Conservation (phyloP, 129 eudicot genomes). For the Scalesia atractyloides region DNA sequence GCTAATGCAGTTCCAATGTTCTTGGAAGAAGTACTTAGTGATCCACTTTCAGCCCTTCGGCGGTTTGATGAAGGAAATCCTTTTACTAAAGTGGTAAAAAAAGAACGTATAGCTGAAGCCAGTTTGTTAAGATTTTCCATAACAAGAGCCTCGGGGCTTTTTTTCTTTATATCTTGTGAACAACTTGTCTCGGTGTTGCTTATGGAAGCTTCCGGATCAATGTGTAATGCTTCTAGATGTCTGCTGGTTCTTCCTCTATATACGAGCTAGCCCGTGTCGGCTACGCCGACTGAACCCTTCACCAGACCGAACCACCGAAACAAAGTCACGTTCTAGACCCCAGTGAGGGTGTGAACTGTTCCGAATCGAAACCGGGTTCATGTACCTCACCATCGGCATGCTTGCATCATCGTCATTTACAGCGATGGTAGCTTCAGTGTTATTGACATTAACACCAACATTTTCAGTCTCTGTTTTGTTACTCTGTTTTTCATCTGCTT, state of each 20-base stretch:
- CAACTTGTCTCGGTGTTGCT: constrained; percentile 49
- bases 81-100: constrained; percentile 86
- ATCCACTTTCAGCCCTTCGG: constrained; percentile 81
- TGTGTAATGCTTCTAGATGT: constrained; percentile 77
- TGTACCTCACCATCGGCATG: constrained; percentile 71
- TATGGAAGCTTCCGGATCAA: constrained; percentile 68
- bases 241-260: constrained; percentile 83
- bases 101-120: constrained; percentile 78
- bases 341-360: constrained; percentile 76
- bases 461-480: constrained; percentile 55
- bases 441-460: constrained; percentile 34
- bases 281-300: constrained; percentile 92
- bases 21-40: constrained; percentile 83
- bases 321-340: constrained; percentile 87
- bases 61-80: constrained; percentile 90
- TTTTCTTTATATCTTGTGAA: constrained; percentile 64
- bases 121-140: constrained; percentile 75
- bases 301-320: constrained; percentile 79
- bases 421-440: constrained; percentile 35
- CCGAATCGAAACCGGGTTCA: constrained; percentile 78
- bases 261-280: constrained; percentile 87
- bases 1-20: constrained; percentile 86
- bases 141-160: constrained; percentile 72
- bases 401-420: constrained; percentile 79
- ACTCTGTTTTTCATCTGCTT: constrained; percentile 72